A percentile compares a stretch with the other conserved stretches of the same genome.
Evolutionary conservation across 2,329 filamentous ascomycete genomes (phyloP).

Genomic region (Diaporthe aspalathi): DNA sequence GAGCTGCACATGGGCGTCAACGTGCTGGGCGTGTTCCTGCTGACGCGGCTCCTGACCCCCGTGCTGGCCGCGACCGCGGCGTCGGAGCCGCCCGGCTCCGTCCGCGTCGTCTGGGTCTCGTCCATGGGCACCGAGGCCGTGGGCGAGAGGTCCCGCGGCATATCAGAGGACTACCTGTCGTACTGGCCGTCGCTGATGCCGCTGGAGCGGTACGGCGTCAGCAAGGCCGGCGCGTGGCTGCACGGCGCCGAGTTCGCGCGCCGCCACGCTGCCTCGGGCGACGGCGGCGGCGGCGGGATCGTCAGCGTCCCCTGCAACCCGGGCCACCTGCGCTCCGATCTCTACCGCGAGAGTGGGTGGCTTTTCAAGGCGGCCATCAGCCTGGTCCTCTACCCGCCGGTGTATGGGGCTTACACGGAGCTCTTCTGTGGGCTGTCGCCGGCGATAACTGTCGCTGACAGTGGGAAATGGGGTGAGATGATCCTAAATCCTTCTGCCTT

Average conservation of each 20-base stretch:
- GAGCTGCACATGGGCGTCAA: conserved; percentile 44
- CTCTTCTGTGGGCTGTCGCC: conserved; percentile 52
- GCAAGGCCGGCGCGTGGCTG: conserved; percentile 44
- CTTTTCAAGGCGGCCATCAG: conserved; percentile 2
- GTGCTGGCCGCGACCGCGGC: conserved; percentile 1
- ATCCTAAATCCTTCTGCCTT: background rate
- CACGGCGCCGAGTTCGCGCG: conserved; percentile 43
- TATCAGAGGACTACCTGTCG: conserved; percentile 10
- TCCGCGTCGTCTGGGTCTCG: conserved; percentile 43
- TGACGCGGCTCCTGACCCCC: conserved; percentile 39
- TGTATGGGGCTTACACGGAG: conserved; percentile 53
- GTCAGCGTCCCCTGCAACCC: conserved; percentile 45
- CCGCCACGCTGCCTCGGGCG: too few species aligned
- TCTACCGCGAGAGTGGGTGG: conserved; percentile 34
- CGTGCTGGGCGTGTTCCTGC: conserved; percentile 39
- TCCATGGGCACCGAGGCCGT: conserved; percentile 35
- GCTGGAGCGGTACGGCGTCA: conserved; percentile 42
- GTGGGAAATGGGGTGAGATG: conserved; percentile 42
- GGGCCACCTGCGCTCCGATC: conserved; percentile 44
- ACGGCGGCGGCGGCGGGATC: conserved; percentile 42
- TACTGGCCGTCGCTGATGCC: conserved; percentile 27
- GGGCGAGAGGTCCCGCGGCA: conserved; percentile 19
- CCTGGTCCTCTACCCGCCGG: conserved; percentile 38
- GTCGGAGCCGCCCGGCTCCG: conserved; percentile 35
- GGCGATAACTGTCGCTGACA: conserved; percentile 47